Conservation (phyloP, 2,329 filamentous ascomycete genomes). For the Cryphonectria naterciae region DNA sequence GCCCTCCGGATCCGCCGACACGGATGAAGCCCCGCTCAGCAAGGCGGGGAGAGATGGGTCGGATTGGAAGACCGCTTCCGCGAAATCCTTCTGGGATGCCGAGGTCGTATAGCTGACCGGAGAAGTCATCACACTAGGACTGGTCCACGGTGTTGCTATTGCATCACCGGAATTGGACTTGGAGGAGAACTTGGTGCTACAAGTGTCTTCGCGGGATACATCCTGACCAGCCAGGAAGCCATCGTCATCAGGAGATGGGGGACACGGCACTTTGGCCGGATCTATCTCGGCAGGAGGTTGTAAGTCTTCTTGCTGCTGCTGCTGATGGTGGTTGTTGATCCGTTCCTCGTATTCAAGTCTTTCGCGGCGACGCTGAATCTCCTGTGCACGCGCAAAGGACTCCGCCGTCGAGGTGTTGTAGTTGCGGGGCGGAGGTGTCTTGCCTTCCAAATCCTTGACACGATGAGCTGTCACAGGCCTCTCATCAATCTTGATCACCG, state of each 20-base stretch:
- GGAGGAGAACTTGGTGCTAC: slow-evolving; percentile 53
- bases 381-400: slow-evolving; percentile 44
- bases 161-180: slow-evolving; percentile 56
- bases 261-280: slow-evolving; percentile 43
- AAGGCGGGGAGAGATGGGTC: slow-evolving; percentile 67
- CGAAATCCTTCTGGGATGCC: slow-evolving; percentile 44
- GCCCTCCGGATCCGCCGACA: slow-evolving; percentile 65
- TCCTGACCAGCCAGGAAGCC: slow-evolving; percentile 38
- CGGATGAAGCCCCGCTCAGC: slow-evolving; percentile 66
- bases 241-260: slow-evolving; percentile 52
- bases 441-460: slow-evolving; percentile 44
- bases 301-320: slow-evolving; percentile 23
- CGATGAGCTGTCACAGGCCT: slow-evolving; percentile 55
- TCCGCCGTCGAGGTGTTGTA: slow-evolving; percentile 46
- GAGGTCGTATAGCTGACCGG: slow-evolving; percentile 48
- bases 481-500: slow-evolving; percentile 44
- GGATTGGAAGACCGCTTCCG: slow-evolving; percentile 61
- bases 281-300: slow-evolving; percentile 33
- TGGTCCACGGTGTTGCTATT: slow-evolving; percentile 57
- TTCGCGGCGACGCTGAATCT: slow-evolving; percentile 39
- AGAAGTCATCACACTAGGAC: slow-evolving; percentile 57
- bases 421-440: slow-evolving; percentile 40
- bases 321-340: slow-evolving; percentile 17
- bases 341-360: slow-evolving; percentile 41
- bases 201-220: slow-evolving; percentile 46